Conservation (phyloP, 352 stramenopile species). For the Plasmopara viticola region DNA sequence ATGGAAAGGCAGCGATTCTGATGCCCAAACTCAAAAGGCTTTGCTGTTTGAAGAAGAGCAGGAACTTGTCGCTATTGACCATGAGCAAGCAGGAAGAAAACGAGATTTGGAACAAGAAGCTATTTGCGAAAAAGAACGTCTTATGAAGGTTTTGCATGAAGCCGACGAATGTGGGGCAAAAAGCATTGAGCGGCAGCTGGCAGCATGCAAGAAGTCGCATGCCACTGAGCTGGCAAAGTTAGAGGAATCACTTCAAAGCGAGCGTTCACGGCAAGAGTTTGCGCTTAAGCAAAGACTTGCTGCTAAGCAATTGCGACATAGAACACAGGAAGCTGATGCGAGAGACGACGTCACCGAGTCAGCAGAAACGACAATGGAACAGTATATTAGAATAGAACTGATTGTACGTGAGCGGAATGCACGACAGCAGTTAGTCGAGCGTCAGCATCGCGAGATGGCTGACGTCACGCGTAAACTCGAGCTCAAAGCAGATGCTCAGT, state of each 20-base stretch:
- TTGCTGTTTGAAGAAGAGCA: slow-evolving; percentile 27
- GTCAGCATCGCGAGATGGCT: slow-evolving; percentile 27
- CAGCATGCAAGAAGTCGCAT: slow-evolving; percentile 29
- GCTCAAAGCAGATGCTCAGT: slow-evolving; percentile 18
- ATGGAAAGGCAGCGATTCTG: background rate
- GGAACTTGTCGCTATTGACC: slow-evolving; percentile 29
- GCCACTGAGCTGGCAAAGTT: slow-evolving; percentile 23
- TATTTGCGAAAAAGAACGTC: slow-evolving; percentile 23
- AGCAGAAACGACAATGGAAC: slow-evolving; percentile 1
- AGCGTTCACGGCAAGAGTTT: slow-evolving; percentile 34
- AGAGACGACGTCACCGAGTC: background rate
- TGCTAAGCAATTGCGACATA: slow-evolving; percentile 24
- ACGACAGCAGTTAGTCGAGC: slow-evolving; percentile 14
- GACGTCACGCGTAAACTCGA: slow-evolving; percentile 23
- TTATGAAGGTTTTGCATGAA: slow-evolving; percentile 13
- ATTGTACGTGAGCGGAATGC: slow-evolving; percentile 16
- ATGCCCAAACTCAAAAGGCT: slow-evolving; percentile 8
- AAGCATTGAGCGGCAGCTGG: slow-evolving; percentile 31
- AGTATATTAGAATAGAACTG: slow-evolving; percentile 13
- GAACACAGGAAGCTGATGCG: background rate
- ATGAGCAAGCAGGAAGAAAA: slow-evolving; percentile 13
- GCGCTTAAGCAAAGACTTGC: slow-evolving; percentile 32
- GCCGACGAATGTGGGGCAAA: slow-evolving; percentile 17
- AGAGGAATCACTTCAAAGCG: slow-evolving; percentile 24
- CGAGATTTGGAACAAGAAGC: slow-evolving; percentile 22